A percentile compares a stretch with the other conserved stretches of the same genome.
Evolutionary conservation across 768 basidiomycete genomes (phyloP).

Genomic region (Boletus bicolor): DNA sequence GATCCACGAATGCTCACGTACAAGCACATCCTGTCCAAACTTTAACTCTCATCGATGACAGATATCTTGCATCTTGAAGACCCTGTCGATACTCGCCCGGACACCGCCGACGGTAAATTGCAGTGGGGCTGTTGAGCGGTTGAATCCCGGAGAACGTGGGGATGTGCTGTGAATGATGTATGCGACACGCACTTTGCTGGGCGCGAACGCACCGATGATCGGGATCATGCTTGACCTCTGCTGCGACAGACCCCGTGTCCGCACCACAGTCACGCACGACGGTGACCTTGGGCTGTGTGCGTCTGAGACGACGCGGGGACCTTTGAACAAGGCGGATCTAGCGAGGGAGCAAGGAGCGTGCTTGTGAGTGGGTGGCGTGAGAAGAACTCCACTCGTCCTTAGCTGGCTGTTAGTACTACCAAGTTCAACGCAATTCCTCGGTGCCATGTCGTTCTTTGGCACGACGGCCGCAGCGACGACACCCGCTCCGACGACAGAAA

Average conservation of each 20-base stretch:
- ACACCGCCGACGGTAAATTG: too few species aligned
- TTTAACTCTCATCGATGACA: neutral
- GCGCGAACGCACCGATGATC: neutral
- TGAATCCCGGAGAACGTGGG: neutral
- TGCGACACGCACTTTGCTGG: too few species aligned
- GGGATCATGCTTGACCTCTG: neutral
- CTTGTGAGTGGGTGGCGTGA: conserved; percentile 26
- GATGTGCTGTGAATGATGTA: neutral
- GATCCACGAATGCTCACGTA: neutral
- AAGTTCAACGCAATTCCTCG: too few species aligned
- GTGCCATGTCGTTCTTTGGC: conserved; percentile 44
- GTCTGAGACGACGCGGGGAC: neutral
- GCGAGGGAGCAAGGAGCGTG: neutral
- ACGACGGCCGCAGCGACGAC: conserved; percentile 32
- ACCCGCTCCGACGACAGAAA: conserved; percentile 48
- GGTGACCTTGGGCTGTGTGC: neutral
- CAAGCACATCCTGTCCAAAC: neutral
- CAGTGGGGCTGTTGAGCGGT: neutral
- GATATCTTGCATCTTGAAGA: neutral
- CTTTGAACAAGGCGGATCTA: neutral
- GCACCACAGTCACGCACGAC: neutral
- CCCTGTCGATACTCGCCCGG: too few species aligned
- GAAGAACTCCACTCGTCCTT: neutral
- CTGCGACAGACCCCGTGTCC: neutral
- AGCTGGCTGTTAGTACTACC: neutral